Evolutionary conservation across 768 basidiomycete species (phyloP).

Genomic region (Serendipita sp.): DNA sequence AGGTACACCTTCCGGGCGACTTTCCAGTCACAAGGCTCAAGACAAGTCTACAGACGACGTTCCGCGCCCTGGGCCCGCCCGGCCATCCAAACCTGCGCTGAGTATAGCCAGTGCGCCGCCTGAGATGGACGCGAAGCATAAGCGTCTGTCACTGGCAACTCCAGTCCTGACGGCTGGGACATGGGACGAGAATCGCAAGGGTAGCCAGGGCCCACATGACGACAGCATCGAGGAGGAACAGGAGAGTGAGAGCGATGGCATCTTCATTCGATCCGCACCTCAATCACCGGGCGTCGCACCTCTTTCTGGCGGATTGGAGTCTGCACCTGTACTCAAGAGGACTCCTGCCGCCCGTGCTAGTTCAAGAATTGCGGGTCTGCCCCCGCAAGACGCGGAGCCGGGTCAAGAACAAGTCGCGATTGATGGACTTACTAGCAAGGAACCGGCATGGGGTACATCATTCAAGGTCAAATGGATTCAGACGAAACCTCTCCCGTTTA

Average conservation of each 20-base stretch:
- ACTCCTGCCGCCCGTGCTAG: neutral
- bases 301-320: no score
- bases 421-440: constrained; percentile 9
- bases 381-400: constrained; percentile 16
- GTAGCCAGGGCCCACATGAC: neutral
- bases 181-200: constrained; percentile 2
- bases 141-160: neutral
- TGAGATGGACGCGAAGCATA: neutral
- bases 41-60: neutral
- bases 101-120: neutral
- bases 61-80: no score
- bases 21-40: neutral
- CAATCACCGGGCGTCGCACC: neutral
- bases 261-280: neutral
- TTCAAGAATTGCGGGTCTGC: constrained; percentile 8
- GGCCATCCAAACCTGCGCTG: no score
- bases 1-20: neutral
- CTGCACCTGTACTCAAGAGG: no score
- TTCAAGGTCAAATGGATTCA: constrained; percentile 77
- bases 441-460: constrained; percentile 49
- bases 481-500: constrained; percentile 56
- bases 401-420: constrained; percentile 17
- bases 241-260: neutral
- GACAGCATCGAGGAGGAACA: neutral
- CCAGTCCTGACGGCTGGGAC: neutral